Percentiles rank a stretch among this genome's conserved stretches.
phyloP scores from a whole-genome alignment of 75 land plant genomes.

The Ceratopteris richardii region DNA sequence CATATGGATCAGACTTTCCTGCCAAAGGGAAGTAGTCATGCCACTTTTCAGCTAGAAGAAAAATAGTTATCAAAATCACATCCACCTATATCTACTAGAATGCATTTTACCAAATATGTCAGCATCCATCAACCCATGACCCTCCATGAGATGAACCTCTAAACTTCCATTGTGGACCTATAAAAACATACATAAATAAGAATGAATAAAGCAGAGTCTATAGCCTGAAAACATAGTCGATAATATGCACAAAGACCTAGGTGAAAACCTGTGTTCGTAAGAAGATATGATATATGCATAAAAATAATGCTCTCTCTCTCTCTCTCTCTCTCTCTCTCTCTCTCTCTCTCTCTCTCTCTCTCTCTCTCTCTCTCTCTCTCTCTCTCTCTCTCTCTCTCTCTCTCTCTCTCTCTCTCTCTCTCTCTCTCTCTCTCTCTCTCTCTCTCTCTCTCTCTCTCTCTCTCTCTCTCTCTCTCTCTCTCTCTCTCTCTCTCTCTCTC shows the following conservation, averaged over 20 bases:
- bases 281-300: too few relatives aligned
- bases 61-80: not conserved
- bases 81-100: not conserved
- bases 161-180: slow-evolving; percentile 1
- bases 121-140: not conserved
- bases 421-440: too few relatives aligned
- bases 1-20: slow-evolving; percentile 9
- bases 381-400: too few relatives aligned
- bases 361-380: too few relatives aligned
- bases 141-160: slow-evolving; percentile 1
- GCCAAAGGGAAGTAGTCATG: not conserved
- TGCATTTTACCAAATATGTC: not conserved
- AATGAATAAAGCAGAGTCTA: not conserved
- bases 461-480: too few relatives aligned
- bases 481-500: too few relatives aligned
- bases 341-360: too few relatives aligned
- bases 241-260: not conserved
- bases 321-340: too few relatives aligned
- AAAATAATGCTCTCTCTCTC: too few relatives aligned
- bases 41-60: not conserved
- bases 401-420: too few relatives aligned
- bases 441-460: too few relatives aligned
- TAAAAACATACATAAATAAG: not conserved
- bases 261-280: too few relatives aligned
- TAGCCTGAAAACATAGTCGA: not conserved